Conservation (phyloP, 441 rosid species). For the Populus hybrid region DNA sequence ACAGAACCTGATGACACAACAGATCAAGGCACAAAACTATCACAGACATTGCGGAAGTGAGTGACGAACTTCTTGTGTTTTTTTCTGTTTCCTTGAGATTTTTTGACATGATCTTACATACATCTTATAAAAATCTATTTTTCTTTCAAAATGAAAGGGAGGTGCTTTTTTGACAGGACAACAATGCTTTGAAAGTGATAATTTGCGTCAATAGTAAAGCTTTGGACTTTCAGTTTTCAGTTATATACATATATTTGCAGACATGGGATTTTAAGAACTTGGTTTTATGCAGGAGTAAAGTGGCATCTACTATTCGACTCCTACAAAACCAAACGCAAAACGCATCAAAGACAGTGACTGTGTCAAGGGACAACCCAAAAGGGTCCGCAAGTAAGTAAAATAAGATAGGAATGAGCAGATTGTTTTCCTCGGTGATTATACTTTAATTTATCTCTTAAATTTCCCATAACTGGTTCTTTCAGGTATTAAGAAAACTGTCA, state of each 20-base stretch:
- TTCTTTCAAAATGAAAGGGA: background rate
- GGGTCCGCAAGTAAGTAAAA: conserved; percentile 41
- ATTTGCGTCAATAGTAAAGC: background rate
- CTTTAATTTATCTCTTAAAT: background rate
- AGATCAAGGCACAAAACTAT: conserved; percentile 30
- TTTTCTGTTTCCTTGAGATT: no score
- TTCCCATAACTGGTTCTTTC: conserved; percentile 18
- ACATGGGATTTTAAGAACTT: background rate
- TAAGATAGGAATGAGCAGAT: background rate
- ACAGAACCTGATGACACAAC: conserved; percentile 39
- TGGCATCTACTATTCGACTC: conserved; percentile 32
- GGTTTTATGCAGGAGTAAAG: conserved; percentile 35
- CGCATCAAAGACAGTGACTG: conserved; percentile 26
- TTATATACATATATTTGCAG: background rate
- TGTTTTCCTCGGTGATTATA: background rate
- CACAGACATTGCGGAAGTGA: conserved; percentile 28
- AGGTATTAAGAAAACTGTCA: conserved; percentile 42
- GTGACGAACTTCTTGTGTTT: background rate
- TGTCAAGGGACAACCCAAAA: conserved; percentile 29
- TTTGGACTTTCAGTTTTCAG: background rate
- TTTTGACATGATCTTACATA: background rate
- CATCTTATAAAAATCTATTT: background rate
- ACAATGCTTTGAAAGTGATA: background rate
- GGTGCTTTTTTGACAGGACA: no score
- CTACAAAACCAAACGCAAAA: conserved; percentile 28